Evolutionary conservation across 1,139 yeast genomes (phyloP), one percentile per base, ranked within the genome.

Genomic region (Sugiyamaella novakii): DNA sequence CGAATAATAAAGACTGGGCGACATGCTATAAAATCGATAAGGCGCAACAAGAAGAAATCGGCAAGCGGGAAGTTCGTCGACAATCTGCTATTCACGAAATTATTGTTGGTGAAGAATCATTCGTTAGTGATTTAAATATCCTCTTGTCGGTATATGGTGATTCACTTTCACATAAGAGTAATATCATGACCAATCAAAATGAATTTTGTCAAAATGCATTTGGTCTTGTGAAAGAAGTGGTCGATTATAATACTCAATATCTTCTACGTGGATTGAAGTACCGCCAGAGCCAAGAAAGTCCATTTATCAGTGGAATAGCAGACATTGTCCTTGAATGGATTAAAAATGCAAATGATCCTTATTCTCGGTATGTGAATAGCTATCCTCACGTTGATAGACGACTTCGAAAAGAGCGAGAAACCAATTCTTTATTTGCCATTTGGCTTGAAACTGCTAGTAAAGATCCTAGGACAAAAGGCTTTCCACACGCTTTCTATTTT

Each of bases 61-160:
- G 79, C 50, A 79, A 78, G 24, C 70, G 69, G 8, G 79, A 80
- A 45, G 73, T 84, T 8, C 81, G 81, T 60, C 75, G 83, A 33
- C 96, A 88, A 63, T 84, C 87, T 46, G 81, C 83, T 44, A 78
- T 87, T 4, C 91, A 85, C 65, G 96, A 88, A 62, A 69, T 87
- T 41, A 78, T 88, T 29, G 75, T 83, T 50, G 79, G 83, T 46
- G 96, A 87, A 56, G 89, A 84, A 57, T 78, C 81, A n/a, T 85
- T 84, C 51, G 76, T 87, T 24, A 81, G 79, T 49, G 77, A 88
- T 60, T 83, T 91, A 2, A 74, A 76, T 55, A 80, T 86, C 5
- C 83, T 87, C 52, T 73, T 84, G 2, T 78, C 79, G 58, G 73
- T 82, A 57, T 68, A 81, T 71, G 72, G 84, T 43, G 72, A 71